Conservation (phyloP, 345 rosid genomes). For the Balakata baccata region DNA sequence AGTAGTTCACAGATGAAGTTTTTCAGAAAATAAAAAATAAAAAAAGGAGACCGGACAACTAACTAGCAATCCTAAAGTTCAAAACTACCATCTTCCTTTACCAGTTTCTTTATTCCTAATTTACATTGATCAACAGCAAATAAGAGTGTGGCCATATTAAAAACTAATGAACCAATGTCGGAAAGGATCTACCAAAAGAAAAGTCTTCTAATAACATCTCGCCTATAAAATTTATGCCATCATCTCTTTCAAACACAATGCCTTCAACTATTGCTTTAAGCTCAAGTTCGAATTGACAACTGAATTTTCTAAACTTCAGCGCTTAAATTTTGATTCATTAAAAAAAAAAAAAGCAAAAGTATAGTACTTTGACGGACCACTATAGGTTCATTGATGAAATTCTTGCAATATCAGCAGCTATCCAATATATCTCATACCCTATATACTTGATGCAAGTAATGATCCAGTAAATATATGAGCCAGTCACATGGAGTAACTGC, state of each 20-base stretch:
- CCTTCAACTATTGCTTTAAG: neutral
- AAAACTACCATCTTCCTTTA: neutral
- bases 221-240: neutral
- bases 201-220: neutral
- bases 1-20: neutral
- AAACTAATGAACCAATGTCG: neutral
- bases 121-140: neutral
- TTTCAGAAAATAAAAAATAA: too few species aligned
- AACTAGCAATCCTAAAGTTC: neutral
- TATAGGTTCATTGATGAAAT: neutral
- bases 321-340: neutral
- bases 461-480: constrained; percentile 1
- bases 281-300: neutral
- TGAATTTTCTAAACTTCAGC: neutral
- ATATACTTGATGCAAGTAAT: neutral
- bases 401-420: neutral
- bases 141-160: neutral
- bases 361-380: neutral
- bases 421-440: neutral
- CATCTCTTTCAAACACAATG: neutral
- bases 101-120: neutral
- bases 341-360: neutral
- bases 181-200: neutral
- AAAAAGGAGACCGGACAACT: neutral
- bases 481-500: neutral